phyloP scores from a whole-genome alignment of 768 basidiomycete species.

The Suillus ampliporus region DNA sequence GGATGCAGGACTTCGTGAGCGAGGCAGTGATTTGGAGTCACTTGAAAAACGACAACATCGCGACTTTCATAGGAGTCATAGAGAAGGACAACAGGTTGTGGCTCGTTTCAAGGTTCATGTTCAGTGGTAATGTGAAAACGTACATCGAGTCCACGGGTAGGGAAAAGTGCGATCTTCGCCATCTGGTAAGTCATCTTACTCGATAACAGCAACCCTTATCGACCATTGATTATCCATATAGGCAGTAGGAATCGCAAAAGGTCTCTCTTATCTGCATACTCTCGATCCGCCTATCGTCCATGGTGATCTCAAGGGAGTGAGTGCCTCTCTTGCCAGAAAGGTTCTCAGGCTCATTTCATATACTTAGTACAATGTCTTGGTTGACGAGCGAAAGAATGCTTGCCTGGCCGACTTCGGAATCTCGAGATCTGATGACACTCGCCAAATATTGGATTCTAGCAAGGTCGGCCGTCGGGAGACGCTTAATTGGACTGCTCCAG shows the following conservation, averaged over 20 bases:
- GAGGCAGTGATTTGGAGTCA: conserved; percentile 37
- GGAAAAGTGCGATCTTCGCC: conserved; percentile 8
- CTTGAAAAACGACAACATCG: conserved; percentile 31
- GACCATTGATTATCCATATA: background rate
- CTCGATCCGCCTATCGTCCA: conserved; percentile 40
- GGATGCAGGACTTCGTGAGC: conserved; percentile 25
- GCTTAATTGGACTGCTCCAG: conserved; percentile 34
- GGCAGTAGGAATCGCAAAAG: conserved; percentile 26
- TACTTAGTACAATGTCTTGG: conserved; percentile 34
- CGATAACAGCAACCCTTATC: background rate
- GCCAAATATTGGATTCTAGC: conserved; percentile 28
- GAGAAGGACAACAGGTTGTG: conserved; percentile 18
- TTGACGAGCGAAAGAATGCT: conserved; percentile 21
- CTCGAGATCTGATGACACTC: conserved; percentile 30
- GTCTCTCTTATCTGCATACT: conserved; percentile 28
- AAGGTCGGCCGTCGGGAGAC: conserved; percentile 23
- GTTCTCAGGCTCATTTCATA: background rate
- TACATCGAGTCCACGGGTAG: conserved; percentile 5
- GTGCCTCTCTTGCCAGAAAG: conserved; percentile 9
- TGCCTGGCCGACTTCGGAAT: conserved; percentile 35
- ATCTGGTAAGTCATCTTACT: conserved; percentile 12
- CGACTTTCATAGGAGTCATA: conserved; percentile 30
- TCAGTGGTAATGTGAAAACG: conserved; percentile 23
- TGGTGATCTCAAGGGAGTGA: conserved; percentile 47
- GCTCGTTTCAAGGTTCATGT: conserved; percentile 31